A percentile compares a stretch with the other conserved stretches of the same genome.
Evolutionary conservation across 805 yeast genomes (phyloP).

Genomic region (Blastobotrys chiropterorum): DNA sequence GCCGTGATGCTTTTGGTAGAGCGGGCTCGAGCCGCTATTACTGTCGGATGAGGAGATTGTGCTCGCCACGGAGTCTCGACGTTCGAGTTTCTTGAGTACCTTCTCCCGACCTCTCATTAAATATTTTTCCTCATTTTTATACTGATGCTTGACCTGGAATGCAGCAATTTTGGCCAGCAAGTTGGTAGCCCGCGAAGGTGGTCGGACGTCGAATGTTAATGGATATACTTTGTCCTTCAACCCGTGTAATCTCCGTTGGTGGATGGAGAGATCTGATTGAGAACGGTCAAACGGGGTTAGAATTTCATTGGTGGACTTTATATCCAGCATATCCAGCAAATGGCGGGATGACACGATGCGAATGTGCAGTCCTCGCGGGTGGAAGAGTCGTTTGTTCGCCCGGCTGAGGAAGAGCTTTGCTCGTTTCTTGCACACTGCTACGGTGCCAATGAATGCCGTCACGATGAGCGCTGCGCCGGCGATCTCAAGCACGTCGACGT

Average conservation of each 20-base stretch:
- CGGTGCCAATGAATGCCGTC: not conserved
- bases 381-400: not conserved
- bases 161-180: not conserved
- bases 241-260: not conserved
- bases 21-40: not conserved
- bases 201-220: not conserved
- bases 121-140: not conserved
- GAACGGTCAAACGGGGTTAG: not conserved
- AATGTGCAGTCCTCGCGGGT: not conserved
- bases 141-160: not conserved
- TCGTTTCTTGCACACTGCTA: not conserved
- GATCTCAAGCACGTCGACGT: not conserved
- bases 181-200: not conserved
- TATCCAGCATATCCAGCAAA: not conserved
- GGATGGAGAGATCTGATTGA: not conserved
- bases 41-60: not conserved
- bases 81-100: not conserved
- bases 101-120: not conserved
- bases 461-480: not conserved
- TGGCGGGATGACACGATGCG: not conserved
- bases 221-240: not conserved
- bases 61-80: not conserved
- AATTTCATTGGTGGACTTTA: not conserved
- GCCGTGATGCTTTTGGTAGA: not conserved
- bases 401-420: not conserved